Evolutionary conservation across 768 basidiomycete species (phyloP), one percentile per base, ranked within the genome.

Genomic region (Lentinula boryana): DNA sequence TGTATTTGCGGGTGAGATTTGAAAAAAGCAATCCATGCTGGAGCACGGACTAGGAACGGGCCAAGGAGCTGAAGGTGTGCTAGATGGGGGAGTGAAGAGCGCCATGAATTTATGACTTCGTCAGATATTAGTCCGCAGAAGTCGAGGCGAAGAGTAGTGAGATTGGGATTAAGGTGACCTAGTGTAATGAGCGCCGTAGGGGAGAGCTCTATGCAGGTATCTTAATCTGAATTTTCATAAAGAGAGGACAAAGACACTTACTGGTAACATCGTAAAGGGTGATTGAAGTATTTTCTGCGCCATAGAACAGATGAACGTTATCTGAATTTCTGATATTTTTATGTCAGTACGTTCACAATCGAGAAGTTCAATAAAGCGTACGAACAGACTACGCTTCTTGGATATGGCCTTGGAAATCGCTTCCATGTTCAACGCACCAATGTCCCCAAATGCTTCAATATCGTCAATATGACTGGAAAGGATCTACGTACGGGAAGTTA

Each of bases 251-350:
- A 41, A 41, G 31, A 3, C n/a, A 74, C 89, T 65, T 70, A 96
- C 94, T 88, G 0, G 96, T 97, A 44, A 87, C 89, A 73, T 99
- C 97, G 67, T 92, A 95, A 41, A 99, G 73, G 0, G 80, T 84
- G 36, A 99, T 76, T 8, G 75, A 79, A 3, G 79, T 78, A 63
- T 94, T 89, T 23, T 82, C 73, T 1, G 83, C 75, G 61, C 87
- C 87, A 68, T 97, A 95, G 74, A 99, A 98, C 10, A 99, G 75
- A 23, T 79, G 81, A 0, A 84, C 91, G 62, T 94, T 97, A 61
- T 93, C 83, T 0, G 83, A 71, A 0, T 88, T 95, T 62, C 94
- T 56, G 40, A 6, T 36, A 15, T 27, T 6, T 18, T 35, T 48
- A 35, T 9, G 60, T 53, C 21, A 41, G 43, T 32, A 55, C 16